Base-by-base conservation (phyloP, 805 yeast genomes). In the Jamesozyma jinghongensis region DNA sequence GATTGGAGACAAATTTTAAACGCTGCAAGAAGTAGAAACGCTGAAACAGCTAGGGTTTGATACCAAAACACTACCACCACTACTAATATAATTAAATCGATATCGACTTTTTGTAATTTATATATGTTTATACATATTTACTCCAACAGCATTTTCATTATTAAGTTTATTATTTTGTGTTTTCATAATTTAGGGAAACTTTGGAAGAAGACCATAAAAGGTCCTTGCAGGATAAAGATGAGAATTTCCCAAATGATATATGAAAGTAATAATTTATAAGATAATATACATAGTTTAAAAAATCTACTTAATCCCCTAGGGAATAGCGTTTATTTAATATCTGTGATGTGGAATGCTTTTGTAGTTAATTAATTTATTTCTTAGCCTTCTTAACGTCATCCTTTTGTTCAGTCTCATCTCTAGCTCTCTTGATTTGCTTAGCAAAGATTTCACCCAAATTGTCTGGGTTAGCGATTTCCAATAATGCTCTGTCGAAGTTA, bases 401-500 rank as follows among this genome's bases (percentile, higher is more conserved):
- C 20, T 38, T 16, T 14, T 35, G 47, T 36, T 44, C 46, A 32
- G 43, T 45, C 3, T 32, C 36, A 8, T 35, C 37, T 14, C 41
- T 47, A 32, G 53, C 47, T 41, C 49, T 48, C 44, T 67, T 69
- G 45, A 70, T 63, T 57, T 76, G 74, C 50, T 74, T 72, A 36
- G 80, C 79, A 59, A 84, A 70, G 45, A 82, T 67, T 52, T 74
- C 70, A 33, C 73, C 67, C 42, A 80, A 65, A 43, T 77, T 88
- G 18, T 76, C 79, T 47, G 84, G 87, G 51, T 80, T 81, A 42
- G 82, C 81, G 50, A 87, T 84, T 68, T 88, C 95, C 56, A 85
- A 71, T 66, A 88, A 75, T 32, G 86, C 86, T 57, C 74, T 75
- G 50, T 84, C 94, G 61, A 83, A 82, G 19, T 69, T 63, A 37